A percentile compares a stretch with the other conserved stretches of the same genome.
Conservation (phyloP, 495 filamentous ascomycete genomes). For the Xylaria sp. region DNA sequence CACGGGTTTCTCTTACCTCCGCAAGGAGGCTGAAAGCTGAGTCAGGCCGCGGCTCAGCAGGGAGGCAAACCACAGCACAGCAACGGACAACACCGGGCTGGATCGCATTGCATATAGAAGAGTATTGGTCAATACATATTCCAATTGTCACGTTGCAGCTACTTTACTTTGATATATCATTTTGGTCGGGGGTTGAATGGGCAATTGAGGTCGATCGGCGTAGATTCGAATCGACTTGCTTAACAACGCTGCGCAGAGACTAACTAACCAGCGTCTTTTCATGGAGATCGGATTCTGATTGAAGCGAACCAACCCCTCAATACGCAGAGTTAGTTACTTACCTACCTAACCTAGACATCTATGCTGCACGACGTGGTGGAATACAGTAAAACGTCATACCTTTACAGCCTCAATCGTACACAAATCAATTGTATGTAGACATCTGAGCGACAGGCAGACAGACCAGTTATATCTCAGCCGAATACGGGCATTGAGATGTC, state of each 20-base stretch:
- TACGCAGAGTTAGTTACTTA: too few relatives aligned
- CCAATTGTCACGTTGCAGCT: neutral
- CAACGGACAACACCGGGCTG: neutral
- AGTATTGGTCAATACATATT: neutral
- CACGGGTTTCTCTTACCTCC: neutral
- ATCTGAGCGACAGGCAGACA: neutral
- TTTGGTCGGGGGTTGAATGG: neutral
- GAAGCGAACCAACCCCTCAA: too few relatives aligned
- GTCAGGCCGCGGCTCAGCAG: neutral
- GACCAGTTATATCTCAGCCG: neutral
- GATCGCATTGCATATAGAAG: neutral
- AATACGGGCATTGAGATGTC: neutral
- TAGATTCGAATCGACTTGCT: neutral
- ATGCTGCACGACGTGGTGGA: too few relatives aligned
- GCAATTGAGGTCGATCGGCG: neutral
- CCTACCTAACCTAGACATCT: too few relatives aligned
- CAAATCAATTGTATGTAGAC: constrained; percentile 9
- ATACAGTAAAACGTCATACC: neutral
- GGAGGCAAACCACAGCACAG: neutral
- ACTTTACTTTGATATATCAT: neutral
- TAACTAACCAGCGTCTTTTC: neutral
- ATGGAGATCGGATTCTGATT: neutral
- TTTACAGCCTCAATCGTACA: constrained; percentile 8
- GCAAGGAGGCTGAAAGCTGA: neutral
- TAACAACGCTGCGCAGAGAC: neutral